These are phyloP conservation scores for Sabuloglossum arenarium DNA, from an alignment of 495 filamentous ascomycete species.

Conservation along the genomic window DNA sequence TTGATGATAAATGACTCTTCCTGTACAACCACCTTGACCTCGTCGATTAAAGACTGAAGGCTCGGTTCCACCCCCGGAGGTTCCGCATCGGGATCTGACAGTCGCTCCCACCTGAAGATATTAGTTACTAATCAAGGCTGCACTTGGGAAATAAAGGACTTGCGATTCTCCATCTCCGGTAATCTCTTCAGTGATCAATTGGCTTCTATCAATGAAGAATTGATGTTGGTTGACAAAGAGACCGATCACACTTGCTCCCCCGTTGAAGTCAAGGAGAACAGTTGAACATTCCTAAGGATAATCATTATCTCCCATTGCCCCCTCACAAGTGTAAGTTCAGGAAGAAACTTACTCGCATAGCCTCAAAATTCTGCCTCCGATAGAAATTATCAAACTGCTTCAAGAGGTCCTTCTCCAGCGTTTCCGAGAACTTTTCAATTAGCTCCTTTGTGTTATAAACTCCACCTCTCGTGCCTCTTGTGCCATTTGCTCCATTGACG, in stretches of 20 bases:
- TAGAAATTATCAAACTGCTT: slow-evolving; percentile 96
- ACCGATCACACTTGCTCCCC: slow-evolving; percentile 80
- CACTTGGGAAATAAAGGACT: slow-evolving; percentile 15
- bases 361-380: slow-evolving; percentile 77
- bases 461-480: slow-evolving; percentile 14
- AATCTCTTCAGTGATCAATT: slow-evolving; percentile 80
- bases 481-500: slow-evolving; percentile 32
- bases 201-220: slow-evolving; percentile 89
- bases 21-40: slow-evolving; percentile 88
- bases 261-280: slow-evolving; percentile 88
- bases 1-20: slow-evolving; percentile 93
- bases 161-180: slow-evolving; percentile 49
- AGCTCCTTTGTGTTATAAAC: slow-evolving; percentile 58
- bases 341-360: slow-evolving; percentile 39
- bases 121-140: background rate
- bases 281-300: slow-evolving; percentile 42
- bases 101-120: slow-evolving; percentile 41
- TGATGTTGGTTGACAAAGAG: slow-evolving; percentile 97
- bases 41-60: slow-evolving; percentile 76
- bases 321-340: slow-evolving; percentile 13
- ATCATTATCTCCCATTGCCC: background rate
- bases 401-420: slow-evolving; percentile 81
- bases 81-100: slow-evolving; percentile 86
- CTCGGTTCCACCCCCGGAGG: slow-evolving; percentile 80
- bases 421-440: slow-evolving; percentile 93